These are phyloP conservation scores for Murraya paniculata DNA, from an alignment of 345 rosid genomes.

Conservation along the genomic window DNA sequence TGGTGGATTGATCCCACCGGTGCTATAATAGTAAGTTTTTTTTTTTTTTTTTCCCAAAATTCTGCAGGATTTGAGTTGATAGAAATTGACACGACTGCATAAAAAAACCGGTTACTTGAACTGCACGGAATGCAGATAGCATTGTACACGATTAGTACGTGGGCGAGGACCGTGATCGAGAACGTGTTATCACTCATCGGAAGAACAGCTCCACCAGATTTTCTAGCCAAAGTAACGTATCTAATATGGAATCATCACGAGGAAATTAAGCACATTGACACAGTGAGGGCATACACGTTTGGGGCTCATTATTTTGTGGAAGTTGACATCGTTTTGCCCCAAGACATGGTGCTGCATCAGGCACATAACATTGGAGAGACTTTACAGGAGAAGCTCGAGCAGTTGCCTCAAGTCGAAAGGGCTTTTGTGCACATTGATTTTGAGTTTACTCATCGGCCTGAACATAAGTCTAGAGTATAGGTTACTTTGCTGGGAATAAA, in stretches of 20 bases:
- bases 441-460: slow-evolving; percentile 76
- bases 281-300: slow-evolving; percentile 79
- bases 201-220: slow-evolving; percentile 80
- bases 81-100: not conserved
- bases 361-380: slow-evolving; percentile 85
- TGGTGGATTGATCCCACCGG: slow-evolving; percentile 69
- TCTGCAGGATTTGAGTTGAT: not conserved
- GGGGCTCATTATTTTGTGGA: slow-evolving; percentile 84
- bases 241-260: slow-evolving; percentile 84
- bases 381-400: slow-evolving; percentile 85
- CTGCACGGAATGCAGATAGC: slow-evolving; percentile 53
- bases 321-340: slow-evolving; percentile 74
- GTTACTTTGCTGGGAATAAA: not conserved
- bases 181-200: slow-evolving; percentile 68
- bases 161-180: slow-evolving; percentile 76
- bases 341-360: slow-evolving; percentile 57
- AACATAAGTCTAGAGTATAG: slow-evolving; percentile 52
- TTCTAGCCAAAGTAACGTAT: slow-evolving; percentile 69
- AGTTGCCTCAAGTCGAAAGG: slow-evolving; percentile 72
- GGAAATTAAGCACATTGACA: slow-evolving; percentile 68
- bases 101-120: not conserved
- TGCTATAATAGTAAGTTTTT: slow-evolving; percentile 43
- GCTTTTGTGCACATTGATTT: slow-evolving; percentile 88
- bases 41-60: not conserved
- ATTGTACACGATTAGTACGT: slow-evolving; percentile 65